These are phyloP conservation scores for Penicillium janthinellum DNA, from an alignment of 2,329 filamentous ascomycete species.

Conservation along the genomic window DNA sequence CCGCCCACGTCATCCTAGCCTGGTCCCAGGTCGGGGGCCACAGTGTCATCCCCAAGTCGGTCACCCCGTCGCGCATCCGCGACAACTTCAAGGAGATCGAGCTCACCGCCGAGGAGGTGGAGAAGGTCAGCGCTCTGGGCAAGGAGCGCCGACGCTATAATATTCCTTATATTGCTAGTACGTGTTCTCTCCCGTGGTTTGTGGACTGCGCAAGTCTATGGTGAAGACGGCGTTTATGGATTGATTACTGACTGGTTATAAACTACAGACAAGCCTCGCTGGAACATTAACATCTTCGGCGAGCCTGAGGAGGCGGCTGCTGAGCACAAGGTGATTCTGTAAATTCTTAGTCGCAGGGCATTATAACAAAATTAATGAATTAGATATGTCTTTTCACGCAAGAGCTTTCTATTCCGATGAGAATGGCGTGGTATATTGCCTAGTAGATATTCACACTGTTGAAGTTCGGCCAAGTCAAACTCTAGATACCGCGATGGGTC, in stretches of 20 bases:
- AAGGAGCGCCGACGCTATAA: conserved; percentile 42
- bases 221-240: not conserved
- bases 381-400: conserved; percentile 15
- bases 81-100: conserved; percentile 49
- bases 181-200: conserved; percentile 5
- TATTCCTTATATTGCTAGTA: conserved; percentile 35
- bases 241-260: not conserved
- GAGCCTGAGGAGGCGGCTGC: conserved; percentile 57
- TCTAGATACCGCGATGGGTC: conserved; percentile 27
- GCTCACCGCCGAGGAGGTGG: conserved; percentile 41
- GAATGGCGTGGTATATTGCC: not conserved
- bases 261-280: conserved; percentile 52
- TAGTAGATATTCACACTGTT: not conserved
- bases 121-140: conserved; percentile 37
- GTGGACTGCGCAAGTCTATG: not conserved
- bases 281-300: conserved; percentile 60
- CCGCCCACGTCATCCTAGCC: conserved; percentile 44
- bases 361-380: conserved; percentile 18
- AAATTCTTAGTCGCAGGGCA: conserved; percentile 1
- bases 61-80: conserved; percentile 45
- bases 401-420: not conserved
- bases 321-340: conserved; percentile 50
- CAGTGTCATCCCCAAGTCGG: conserved; percentile 48
- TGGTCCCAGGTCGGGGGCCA: conserved; percentile 45
- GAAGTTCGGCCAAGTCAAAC: too few species aligned